Evolutionary conservation across 768 basidiomycete species (phyloP), one percentile per base, ranked within the genome.

Genomic region (Basidioascus undulatus): DNA sequence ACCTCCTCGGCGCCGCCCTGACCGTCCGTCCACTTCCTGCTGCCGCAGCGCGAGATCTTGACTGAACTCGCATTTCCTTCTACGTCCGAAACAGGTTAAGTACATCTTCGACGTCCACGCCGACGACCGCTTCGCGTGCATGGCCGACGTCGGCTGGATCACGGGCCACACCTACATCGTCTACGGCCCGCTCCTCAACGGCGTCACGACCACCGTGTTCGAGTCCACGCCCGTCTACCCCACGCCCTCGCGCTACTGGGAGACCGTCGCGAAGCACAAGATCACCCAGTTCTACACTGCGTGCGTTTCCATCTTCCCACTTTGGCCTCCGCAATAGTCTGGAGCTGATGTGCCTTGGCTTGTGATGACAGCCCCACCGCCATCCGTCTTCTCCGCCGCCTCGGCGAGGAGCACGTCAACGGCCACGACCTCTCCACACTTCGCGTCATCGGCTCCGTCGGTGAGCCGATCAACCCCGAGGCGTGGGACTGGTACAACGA

Each of bases 401-500:
- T 89, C 28, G 89, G 89, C 36, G 69, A 73, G 42, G 73, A 84
- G 35, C 81, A 87, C 55, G 81, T 83, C 42, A 67, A 80, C 54
- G 63, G 68, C 9, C 67, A 83, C 59, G 83, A 92, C 55, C 67
- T 98, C 36, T 71, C 67, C 52, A 69, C 68, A 13, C 59, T 98
- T 43, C 73, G 92, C 43, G 76, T 92, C 6, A 63, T 98, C 30
- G 89, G 92, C 19, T 75, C 68, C 44, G 92, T 96, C 34, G 92
- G 89, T 41, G 92, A 98, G 62, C 92, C 92, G 1, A 96, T 98
- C 65, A 94, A 94, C 60, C 86, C 87, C 21, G 89, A 94, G 58
- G 89, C 89, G 10, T 94, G 92, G 89, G 71, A 87, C 52, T 96
- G 89, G 89, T 92, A 87, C 61, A 84, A 89, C 58, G 84, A 92